A percentile compares a stretch with the other conserved stretches of the same genome.
phyloP scores from a whole-genome alignment of 163 green algal species.

The Volvox carteri region DNA sequence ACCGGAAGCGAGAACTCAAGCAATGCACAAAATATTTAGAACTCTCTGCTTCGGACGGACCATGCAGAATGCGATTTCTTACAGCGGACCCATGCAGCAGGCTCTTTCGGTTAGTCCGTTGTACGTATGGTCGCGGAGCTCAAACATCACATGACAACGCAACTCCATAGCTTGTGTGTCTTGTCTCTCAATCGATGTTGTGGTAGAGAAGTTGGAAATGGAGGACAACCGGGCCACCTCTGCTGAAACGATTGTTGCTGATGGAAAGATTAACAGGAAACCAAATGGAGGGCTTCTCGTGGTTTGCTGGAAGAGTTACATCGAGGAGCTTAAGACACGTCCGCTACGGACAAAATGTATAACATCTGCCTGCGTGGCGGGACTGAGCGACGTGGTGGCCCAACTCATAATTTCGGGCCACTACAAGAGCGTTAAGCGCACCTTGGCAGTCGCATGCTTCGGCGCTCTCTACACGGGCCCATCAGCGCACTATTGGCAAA shows the following conservation, averaged over 20 bases:
- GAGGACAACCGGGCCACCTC: not conserved
- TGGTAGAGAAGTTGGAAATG: not conserved
- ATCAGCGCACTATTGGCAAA: conserved; percentile 83
- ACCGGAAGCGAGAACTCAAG: no score
- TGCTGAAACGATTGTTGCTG: not conserved
- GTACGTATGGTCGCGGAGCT: not conserved
- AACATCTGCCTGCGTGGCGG: conserved; percentile 53
- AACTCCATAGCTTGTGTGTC: no score
- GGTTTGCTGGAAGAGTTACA: conserved; percentile 57
- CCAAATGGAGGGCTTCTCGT: conserved; percentile 9
- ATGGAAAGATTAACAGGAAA: not conserved
- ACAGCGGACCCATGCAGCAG: no score
- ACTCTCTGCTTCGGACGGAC: no score
- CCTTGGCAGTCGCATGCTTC: conserved; percentile 70
- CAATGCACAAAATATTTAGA: no score
- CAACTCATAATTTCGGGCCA: conserved; percentile 39
- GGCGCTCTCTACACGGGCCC: conserved; percentile 78
- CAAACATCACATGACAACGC: not conserved
- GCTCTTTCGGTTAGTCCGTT: no score
- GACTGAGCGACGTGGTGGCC: conserved; percentile 55
- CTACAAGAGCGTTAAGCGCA: conserved; percentile 55
- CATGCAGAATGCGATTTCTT: no score
- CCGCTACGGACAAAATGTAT: conserved; percentile 60
- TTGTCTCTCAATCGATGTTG: no score
- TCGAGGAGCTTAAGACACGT: conserved; percentile 50